These are phyloP conservation scores for Sporisorium sorghi DNA, from an alignment of 1,284 basidiomycete species.

Conservation along the genomic window DNA sequence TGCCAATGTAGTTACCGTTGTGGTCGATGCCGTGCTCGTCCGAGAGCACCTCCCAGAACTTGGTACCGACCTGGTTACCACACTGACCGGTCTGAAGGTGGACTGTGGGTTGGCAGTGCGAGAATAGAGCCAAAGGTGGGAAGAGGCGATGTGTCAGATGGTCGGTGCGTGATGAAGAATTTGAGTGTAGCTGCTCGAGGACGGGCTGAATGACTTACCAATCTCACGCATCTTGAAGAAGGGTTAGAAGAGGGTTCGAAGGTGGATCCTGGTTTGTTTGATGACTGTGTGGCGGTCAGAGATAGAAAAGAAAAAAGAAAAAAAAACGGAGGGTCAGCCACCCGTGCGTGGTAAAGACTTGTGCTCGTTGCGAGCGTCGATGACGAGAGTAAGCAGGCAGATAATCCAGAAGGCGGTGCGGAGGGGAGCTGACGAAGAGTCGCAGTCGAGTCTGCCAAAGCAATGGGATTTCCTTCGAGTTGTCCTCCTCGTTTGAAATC, in stretches of 20 bases:
- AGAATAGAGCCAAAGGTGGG: neutral
- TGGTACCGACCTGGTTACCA: slow-evolving; percentile 75
- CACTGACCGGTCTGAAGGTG: slow-evolving; percentile 70
- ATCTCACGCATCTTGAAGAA: slow-evolving; percentile 57
- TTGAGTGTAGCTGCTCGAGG: neutral
- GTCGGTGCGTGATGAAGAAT: neutral
- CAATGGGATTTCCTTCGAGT: neutral
- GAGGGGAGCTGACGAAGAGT: neutral
- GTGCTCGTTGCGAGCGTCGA: neutral
- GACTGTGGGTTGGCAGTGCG: slow-evolving; percentile 39
- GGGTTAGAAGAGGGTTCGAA: slow-evolving; percentile 28
- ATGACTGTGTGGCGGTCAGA: slow-evolving; percentile 11
- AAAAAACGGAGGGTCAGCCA: slow-evolving; percentile 9
- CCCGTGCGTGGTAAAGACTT: neutral
- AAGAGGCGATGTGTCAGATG: slow-evolving; percentile 6
- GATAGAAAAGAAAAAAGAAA: neutral
- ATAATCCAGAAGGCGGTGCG: neutral
- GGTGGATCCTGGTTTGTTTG: slow-evolving; percentile 21
- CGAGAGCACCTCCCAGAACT: slow-evolving; percentile 97
- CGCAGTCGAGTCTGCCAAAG: neutral
- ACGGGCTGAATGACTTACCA: slow-evolving; percentile 27
- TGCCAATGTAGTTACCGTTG: slow-evolving; percentile 91
- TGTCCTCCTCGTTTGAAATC: neutral
- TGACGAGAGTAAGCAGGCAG: neutral
- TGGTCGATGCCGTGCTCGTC: slow-evolving; percentile 96